Conservation (phyloP, 2,329 filamentous ascomycete species). For the Fusarium odoratissimum region DNA sequence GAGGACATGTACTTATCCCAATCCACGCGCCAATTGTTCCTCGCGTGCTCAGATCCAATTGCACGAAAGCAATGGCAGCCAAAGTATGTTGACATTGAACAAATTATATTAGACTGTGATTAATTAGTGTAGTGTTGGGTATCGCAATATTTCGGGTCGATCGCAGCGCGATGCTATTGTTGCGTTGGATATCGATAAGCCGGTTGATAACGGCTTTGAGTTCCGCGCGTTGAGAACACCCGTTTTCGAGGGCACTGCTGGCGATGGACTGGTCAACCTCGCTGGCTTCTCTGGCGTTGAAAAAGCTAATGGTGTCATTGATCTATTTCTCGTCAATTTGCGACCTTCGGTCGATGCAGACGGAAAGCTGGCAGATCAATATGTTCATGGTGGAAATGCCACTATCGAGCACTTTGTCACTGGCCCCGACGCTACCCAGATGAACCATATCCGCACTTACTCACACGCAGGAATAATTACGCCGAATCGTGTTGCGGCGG, state of each 20-base stretch:
- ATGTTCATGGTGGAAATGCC: constrained; percentile 13
- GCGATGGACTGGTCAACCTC: constrained; percentile 48
- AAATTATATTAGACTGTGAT: neutral
- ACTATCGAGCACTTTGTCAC: constrained; percentile 39
- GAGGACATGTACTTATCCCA: constrained; percentile 45
- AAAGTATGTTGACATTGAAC: constrained; percentile 7
- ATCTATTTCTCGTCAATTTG: constrained; percentile 35
- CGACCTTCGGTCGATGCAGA: constrained; percentile 24
- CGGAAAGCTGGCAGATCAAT: constrained; percentile 21
- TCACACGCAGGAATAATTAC: constrained; percentile 25
- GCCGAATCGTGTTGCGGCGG: constrained; percentile 36
- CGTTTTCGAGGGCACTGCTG: constrained; percentile 46
- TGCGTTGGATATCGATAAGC: constrained; percentile 49
- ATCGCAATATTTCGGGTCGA: constrained; percentile 45
- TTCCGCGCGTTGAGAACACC: constrained; percentile 42
- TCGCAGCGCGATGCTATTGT: constrained; percentile 49
- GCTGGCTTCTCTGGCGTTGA: constrained; percentile 48
- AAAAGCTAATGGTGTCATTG: constrained; percentile 23
- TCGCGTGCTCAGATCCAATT: constrained; percentile 39
- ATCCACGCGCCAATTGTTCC: constrained; percentile 39
- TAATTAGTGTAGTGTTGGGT: constrained; percentile 12
- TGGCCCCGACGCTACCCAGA: neutral
- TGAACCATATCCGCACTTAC: constrained; percentile 37
- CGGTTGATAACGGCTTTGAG: constrained; percentile 30
- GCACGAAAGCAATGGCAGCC: constrained; percentile 35